Evolutionary conservation across 2,329 filamentous ascomycete species (phyloP), one percentile per base, ranked within the genome.

Genomic region (Arachnomyces sp.): DNA sequence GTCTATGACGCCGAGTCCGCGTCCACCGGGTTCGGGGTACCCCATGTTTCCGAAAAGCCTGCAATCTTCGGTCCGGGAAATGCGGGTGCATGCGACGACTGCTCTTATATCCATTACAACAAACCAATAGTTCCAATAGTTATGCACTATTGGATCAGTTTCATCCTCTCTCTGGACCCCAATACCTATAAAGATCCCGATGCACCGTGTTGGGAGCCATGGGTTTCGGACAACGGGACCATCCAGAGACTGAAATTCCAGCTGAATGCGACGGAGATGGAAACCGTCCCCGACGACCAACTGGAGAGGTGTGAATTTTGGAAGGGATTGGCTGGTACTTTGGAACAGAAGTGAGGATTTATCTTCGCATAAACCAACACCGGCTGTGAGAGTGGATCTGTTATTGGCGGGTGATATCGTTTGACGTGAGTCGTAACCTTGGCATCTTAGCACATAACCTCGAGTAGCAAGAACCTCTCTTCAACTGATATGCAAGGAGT

Each of bases 81-180:
- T 13, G 29, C 39, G 11, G 29, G 29, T 8, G 9, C 18, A n/a
- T 38, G 34, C 4, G 13, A 42, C 18, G 21, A 38, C 14, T 38
- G 36, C 25, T 42, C 39, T 3, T 42, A 33, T 48, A 35, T 66
- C 66, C 46, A 48, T 59, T 56, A 55, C 28, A 64, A 64, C 40
- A 43, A 46, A 1, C 43, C 42, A 1, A 54, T 62, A 13, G 53
- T 65, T 1, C 56, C 56, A 1, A 42, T 63, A 2, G 43, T 60
- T 16, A 64, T 63, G 61, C 42, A 60, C 11, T 72, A 71, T 44
- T 71, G 59, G 55, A 61, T 68, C 8, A 66, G 61, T n/a, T 72
- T 72, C 44, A 60, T 65, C 32, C 49, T 56, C 14, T 54, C 49
- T 13, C 57, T 61, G 31, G 52, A 61, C 45, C 67, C 62, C 7